These are phyloP conservation scores for Endothia cerciana DNA, from an alignment of 2,329 filamentous ascomycete species.

Conservation along the genomic window DNA sequence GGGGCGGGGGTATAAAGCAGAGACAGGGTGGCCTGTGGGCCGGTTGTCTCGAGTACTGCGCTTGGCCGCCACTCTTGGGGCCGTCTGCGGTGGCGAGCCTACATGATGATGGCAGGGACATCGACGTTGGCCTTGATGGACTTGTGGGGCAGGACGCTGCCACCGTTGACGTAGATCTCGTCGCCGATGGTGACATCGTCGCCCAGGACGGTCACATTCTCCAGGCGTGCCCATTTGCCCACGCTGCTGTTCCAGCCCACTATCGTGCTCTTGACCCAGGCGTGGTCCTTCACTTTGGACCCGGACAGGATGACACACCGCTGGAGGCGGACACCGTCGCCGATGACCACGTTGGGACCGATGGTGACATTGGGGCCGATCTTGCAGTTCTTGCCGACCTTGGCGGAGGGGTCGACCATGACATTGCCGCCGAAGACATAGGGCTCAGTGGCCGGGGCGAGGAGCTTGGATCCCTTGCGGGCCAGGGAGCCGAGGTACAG, in stretches of 20 bases:
- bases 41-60: background rate
- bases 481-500: slow-evolving; percentile 91
- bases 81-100: slow-evolving; percentile 35
- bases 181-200: slow-evolving; percentile 98
- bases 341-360: slow-evolving; percentile 87
- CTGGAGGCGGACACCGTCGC: slow-evolving; percentile 92
- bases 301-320: slow-evolving; percentile 87
- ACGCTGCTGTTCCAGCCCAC: slow-evolving; percentile 98
- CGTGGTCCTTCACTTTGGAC: slow-evolving; percentile 97
- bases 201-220: slow-evolving; percentile 97
- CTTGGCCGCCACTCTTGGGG: background rate
- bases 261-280: slow-evolving; percentile 98
- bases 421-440: slow-evolving; percentile 95
- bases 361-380: slow-evolving; percentile 98
- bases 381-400: slow-evolving; percentile 97
- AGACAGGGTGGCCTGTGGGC: background rate
- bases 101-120: slow-evolving; percentile 72
- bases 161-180: slow-evolving; percentile 98
- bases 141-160: slow-evolving; percentile 95
- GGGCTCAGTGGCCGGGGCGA: slow-evolving; percentile 72
- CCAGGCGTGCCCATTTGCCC: slow-evolving; percentile 91
- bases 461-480: slow-evolving; percentile 85
- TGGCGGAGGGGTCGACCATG: slow-evolving; percentile 88
- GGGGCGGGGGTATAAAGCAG: slow-evolving; percentile 23
- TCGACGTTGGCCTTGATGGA: slow-evolving; percentile 99